These are phyloP conservation scores for Excoecaria cochinchinensis DNA, from an alignment of 345 rosid species.

Conservation along the genomic window DNA sequence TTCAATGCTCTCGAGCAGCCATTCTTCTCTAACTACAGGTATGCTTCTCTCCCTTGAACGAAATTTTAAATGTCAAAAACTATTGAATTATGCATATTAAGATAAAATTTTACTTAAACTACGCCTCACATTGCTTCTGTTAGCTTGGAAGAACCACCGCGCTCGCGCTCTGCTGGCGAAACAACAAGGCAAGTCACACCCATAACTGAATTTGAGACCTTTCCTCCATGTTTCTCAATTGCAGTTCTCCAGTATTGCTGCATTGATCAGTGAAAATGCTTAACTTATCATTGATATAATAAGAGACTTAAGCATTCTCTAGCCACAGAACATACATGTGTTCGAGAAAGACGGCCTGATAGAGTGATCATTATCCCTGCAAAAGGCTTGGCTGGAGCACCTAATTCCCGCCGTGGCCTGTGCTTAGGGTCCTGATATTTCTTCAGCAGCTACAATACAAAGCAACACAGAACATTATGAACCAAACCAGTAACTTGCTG, in stretches of 20 bases:
- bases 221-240: slow-evolving; percentile 65
- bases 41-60: slow-evolving; percentile 51
- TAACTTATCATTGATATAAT: not conserved
- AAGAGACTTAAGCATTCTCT: not conserved
- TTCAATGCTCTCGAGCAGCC: slow-evolving; percentile 72
- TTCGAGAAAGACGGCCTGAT: slow-evolving; percentile 61
- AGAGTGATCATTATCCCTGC: slow-evolving; percentile 64
- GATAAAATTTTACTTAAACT: not conserved
- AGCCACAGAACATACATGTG: slow-evolving; percentile 44
- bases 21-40: slow-evolving; percentile 60
- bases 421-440: slow-evolving; percentile 54
- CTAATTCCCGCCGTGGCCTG: slow-evolving; percentile 45
- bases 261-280: slow-evolving; percentile 9
- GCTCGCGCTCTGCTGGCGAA: slow-evolving; percentile 58
- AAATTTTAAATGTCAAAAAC: not conserved
- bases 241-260: slow-evolving; percentile 65
- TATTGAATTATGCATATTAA: no score
- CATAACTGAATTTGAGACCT: slow-evolving; percentile 46
- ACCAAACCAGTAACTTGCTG: no score
- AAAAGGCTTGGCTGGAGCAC: slow-evolving; percentile 51
- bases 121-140: slow-evolving; percentile 61
- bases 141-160: slow-evolving; percentile 63
- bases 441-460: slow-evolving; percentile 46
- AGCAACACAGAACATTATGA: no score
- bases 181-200: slow-evolving; percentile 71